Conservation (phyloP, 1,284 basidiomycete species). For the Moesziomyces sp. region DNA sequence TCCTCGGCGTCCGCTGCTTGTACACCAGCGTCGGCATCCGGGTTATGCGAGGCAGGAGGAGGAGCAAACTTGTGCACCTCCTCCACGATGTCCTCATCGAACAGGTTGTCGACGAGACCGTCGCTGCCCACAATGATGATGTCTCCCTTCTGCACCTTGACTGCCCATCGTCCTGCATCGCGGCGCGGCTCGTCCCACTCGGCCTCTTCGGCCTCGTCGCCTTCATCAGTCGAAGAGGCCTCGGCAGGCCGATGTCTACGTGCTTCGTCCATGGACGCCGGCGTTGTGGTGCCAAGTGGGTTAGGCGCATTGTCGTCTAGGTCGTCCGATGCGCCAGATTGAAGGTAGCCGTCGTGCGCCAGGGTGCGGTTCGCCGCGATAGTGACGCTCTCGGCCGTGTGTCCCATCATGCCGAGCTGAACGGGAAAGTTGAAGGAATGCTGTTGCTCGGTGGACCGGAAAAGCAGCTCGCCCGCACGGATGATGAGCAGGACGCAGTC, state of each 20-base stretch:
- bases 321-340: constrained; percentile 51
- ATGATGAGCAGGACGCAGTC: constrained; percentile 86
- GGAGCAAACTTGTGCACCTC: constrained; percentile 78
- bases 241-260: constrained; percentile 17
- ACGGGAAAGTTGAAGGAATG: constrained; percentile 93
- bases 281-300: constrained; percentile 37
- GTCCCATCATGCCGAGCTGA: constrained; percentile 81
- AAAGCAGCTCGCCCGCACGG: constrained; percentile 80
- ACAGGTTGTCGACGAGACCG: constrained; percentile 91
- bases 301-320: constrained; percentile 52
- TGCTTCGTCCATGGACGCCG: constrained; percentile 40
- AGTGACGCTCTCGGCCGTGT: constrained; percentile 76
- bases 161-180: constrained; percentile 78
- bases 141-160: constrained; percentile 85
- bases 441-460: constrained; percentile 93
- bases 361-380: constrained; percentile 54
- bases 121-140: constrained; percentile 90
- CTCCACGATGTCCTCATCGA: constrained; percentile 93
- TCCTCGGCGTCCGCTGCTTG: constrained; percentile 16
- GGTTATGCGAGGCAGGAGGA: constrained; percentile 18
- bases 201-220: constrained; percentile 45
- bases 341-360: constrained; percentile 50
- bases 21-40: constrained; percentile 23
- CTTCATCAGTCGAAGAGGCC: constrained; percentile 10
- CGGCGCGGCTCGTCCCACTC: constrained; percentile 62